Percentiles rank a stretch among this genome's conserved stretches.
Conservation (phyloP, 192 early-diverging fungal species). For the Funneliformis geosporum region DNA sequence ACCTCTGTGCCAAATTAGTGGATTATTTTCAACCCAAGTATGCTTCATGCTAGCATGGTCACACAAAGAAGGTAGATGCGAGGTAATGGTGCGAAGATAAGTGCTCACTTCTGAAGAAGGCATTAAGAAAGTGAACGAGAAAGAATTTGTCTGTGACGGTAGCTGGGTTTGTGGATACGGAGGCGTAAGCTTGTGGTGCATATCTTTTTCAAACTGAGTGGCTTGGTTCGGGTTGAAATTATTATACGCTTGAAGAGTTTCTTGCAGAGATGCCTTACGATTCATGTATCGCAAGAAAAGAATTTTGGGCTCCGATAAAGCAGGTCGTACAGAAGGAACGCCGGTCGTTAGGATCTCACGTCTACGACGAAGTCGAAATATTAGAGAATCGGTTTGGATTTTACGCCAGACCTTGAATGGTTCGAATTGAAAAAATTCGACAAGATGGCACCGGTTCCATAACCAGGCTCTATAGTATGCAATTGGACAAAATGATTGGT, state of each 20-base stretch:
- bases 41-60: constrained; percentile 43
- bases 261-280: constrained; percentile 40
- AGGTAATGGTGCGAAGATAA: constrained; percentile 39
- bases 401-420: constrained; percentile 64
- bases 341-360: constrained; percentile 4
- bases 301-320: constrained; percentile 19
- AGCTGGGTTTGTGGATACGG: constrained; percentile 10
- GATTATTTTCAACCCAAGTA: constrained; percentile 37
- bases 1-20: constrained; percentile 58
- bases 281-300: constrained; percentile 51
- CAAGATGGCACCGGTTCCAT: constrained; percentile 51
- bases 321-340: neutral
- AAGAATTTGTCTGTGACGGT: constrained; percentile 26
- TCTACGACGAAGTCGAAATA: constrained; percentile 54
- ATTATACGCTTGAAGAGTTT: constrained; percentile 45
- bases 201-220: constrained; percentile 18
- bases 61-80: constrained; percentile 47
- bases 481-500: neutral
- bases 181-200: constrained; percentile 37
- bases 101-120: constrained; percentile 48
- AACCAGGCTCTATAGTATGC: constrained; percentile 48
- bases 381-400: constrained; percentile 60
- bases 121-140: constrained; percentile 51
- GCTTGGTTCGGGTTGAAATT: constrained; percentile 19
- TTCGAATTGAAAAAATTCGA: constrained; percentile 59